Evolutionary conservation across 129 eudicot genomes (phyloP), one percentile per base, ranked within the genome.

Genomic region (Oenanthe sinensis): DNA sequence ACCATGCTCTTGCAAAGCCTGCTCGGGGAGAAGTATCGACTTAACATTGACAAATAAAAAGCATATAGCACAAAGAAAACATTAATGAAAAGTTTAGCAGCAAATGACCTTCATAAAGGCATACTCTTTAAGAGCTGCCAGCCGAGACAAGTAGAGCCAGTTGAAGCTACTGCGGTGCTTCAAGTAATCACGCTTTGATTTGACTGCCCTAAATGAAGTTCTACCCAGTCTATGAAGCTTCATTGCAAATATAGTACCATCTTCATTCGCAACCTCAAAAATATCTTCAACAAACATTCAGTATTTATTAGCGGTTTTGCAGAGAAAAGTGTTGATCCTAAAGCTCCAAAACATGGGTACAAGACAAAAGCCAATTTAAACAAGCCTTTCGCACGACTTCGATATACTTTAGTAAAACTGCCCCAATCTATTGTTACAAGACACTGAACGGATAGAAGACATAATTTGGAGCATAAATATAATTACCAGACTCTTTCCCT

Each of bases 241-340:
- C 93, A 95, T 95, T 37, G 92, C 98, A 83, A 91, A 87, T 67
- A 90, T 79, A 1, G 90, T 90, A 49, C 97, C 98, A 82, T 95
- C 98, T 85, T 95, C 98, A 49, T 85, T 95, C 42, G 94, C 97
- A 83, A 95, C 97, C 94, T 95, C 98, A 79, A 95, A 95, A 15
- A 95, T 95, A 88, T 95, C 98, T 95, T 58, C 17, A 50, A 11
- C 28, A 14, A 71, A 48, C 24, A 9, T 33, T 80, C 74, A 82
- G 54, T 39, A 68, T 42, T 24, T 44, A 47, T 58, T 9, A 22
- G 48, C 40, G 26, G 39, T 10, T 40, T 73, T 47, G 11, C 76
- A 19, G 2, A 73, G 5, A n/a, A 19, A 12, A 43, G 15, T 3
- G 33, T 24, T 10, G 36, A 24, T 60, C 33, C 36, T 5, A 60